Conservation (phyloP, 2,329 filamentous ascomycete genomes). For the Colletotrichum sp. region DNA sequence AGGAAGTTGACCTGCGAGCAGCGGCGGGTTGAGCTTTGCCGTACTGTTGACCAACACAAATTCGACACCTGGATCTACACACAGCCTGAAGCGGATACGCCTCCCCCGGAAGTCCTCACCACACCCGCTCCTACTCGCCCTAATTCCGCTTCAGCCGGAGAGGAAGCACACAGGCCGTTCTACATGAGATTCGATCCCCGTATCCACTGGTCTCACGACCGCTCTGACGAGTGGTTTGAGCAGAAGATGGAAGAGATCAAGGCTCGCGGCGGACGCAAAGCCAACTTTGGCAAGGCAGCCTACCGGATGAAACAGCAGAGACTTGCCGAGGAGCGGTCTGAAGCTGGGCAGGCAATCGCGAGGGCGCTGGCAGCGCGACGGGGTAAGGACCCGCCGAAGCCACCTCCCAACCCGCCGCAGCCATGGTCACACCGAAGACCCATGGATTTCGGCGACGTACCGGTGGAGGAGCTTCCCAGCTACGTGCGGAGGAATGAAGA, state of each 20-base stretch:
- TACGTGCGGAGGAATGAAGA: constrained; percentile 47
- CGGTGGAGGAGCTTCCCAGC: constrained; percentile 46
- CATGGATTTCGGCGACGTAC: constrained; percentile 42
- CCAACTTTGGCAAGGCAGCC: constrained; percentile 52
- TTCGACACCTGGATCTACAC: constrained; percentile 24
- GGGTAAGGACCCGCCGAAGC: neutral
- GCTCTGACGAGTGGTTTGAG: constrained; percentile 49
- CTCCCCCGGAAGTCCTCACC: constrained; percentile 3
- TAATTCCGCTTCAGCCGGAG: constrained; percentile 2
- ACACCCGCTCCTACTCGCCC: neutral
- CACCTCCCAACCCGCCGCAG: constrained; percentile 27
- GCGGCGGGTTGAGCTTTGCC: constrained; percentile 4
- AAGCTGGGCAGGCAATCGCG: neutral
- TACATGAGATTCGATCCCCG: constrained; percentile 57
- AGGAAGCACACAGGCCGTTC: constrained; percentile 31
- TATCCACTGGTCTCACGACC: constrained; percentile 49
- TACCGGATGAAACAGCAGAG: constrained; percentile 40
- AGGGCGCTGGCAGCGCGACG: neutral
- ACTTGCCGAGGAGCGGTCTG: constrained; percentile 22
- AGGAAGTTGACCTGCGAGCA: neutral
- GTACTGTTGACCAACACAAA: constrained; percentile 13
- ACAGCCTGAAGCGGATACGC: constrained; percentile 17
- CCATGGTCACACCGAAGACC: constrained; percentile 32
- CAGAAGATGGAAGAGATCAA: constrained; percentile 56
- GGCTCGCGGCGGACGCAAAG: constrained; percentile 53